Evolutionary conservation across 2,329 filamentous ascomycete genomes (phyloP).

Genomic region (Pyrenophora tritici-repentis): DNA sequence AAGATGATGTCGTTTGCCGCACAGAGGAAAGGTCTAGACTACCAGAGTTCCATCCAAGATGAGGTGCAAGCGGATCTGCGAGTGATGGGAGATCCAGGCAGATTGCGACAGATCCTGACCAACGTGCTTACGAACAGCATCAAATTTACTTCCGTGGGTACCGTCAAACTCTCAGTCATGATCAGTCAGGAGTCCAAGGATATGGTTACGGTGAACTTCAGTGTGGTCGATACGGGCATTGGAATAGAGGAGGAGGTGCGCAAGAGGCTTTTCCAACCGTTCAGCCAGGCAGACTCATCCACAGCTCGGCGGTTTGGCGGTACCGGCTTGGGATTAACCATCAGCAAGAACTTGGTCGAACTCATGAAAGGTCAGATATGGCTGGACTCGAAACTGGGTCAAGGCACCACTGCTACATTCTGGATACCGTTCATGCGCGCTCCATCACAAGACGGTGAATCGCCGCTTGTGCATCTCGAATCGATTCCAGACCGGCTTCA

Average conservation of each 20-base stretch:
- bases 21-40: slow-evolving; percentile 75
- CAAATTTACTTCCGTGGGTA: slow-evolving; percentile 48
- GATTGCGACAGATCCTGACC: slow-evolving; percentile 81
- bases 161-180: slow-evolving; percentile 63
- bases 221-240: slow-evolving; percentile 77
- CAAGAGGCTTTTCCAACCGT: slow-evolving; percentile 75
- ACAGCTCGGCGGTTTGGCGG: slow-evolving; percentile 80
- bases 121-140: slow-evolving; percentile 68
- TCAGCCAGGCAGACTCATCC: slow-evolving; percentile 80
- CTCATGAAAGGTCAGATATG: slow-evolving; percentile 78
- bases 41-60: slow-evolving; percentile 66
- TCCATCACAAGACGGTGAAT: slow-evolving; percentile 56
- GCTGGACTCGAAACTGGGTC: slow-evolving; percentile 68
- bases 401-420: slow-evolving; percentile 75
- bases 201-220: slow-evolving; percentile 70
- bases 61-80: slow-evolving; percentile 71
- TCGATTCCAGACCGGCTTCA: slow-evolving; percentile 70
- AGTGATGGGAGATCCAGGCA: slow-evolving; percentile 84
- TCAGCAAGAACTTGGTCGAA: slow-evolving; percentile 77
- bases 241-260: slow-evolving; percentile 79
- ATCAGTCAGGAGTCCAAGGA: slow-evolving; percentile 69
- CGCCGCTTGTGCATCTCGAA: slow-evolving; percentile 64
- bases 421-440: slow-evolving; percentile 78
- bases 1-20: slow-evolving; percentile 90
- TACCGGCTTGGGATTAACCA: slow-evolving; percentile 77